These are phyloP conservation scores for Claviceps sorghi DNA, from an alignment of 2,329 filamentous ascomycete genomes.

Conservation along the genomic window DNA sequence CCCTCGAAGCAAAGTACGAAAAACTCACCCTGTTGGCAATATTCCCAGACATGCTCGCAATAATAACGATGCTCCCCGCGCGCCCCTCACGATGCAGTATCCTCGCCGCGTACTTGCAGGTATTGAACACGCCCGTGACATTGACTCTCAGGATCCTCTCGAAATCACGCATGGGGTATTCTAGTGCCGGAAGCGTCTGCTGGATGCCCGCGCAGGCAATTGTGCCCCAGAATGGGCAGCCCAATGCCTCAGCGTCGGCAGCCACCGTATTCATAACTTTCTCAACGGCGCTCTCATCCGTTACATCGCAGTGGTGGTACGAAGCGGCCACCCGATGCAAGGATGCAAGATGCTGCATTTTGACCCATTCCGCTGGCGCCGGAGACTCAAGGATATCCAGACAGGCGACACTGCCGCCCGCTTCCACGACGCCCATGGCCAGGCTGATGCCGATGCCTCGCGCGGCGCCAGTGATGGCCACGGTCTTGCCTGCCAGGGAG, in stretches of 20 bases:
- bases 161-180: conserved; percentile 62
- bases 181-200: conserved; percentile 43
- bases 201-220: conserved; percentile 36
- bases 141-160: conserved; percentile 74
- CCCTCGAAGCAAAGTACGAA: too few species aligned
- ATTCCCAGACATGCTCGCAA: conserved; percentile 56
- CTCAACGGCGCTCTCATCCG: conserved; percentile 25
- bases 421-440: conserved; percentile 32
- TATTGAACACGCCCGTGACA: conserved; percentile 73
- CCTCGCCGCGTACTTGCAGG: conserved; percentile 73
- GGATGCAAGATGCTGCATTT: conserved; percentile 26
- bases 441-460: conserved; percentile 36
- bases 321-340: conserved; percentile 19
- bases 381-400: conserved; percentile 29
- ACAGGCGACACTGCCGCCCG: conserved; percentile 33
- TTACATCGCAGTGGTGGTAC: conserved; percentile 32
- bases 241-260: conserved; percentile 16
- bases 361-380: conserved; percentile 24
- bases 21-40: conserved; percentile 50
- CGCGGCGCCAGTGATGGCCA: conserved; percentile 35
- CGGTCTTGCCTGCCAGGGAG: conserved; percentile 28
- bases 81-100: conserved; percentile 50
- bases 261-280: conserved; percentile 22
- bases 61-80: conserved; percentile 48
- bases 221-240: conserved; percentile 21